Evolutionary conservation across 1,284 basidiomycete species (phyloP).

Genomic region (Boletus albobrunnescens): DNA sequence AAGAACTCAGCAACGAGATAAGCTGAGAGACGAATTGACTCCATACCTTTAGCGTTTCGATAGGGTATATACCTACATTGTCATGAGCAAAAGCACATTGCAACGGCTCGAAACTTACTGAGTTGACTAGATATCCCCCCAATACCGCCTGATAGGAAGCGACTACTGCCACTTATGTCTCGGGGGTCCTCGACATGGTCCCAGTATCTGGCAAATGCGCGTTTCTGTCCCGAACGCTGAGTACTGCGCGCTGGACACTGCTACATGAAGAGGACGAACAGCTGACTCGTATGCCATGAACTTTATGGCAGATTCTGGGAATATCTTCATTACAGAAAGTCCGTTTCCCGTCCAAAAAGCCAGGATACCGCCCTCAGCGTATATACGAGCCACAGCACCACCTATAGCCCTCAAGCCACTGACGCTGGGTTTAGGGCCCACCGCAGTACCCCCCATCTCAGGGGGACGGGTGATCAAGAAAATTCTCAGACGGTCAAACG

Average conservation of each 20-base stretch:
- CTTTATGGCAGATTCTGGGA: constrained; percentile 97
- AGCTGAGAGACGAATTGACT: constrained; percentile 1
- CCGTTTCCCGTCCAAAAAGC: constrained; percentile 95
- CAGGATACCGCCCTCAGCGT: constrained; percentile 80
- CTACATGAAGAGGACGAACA: constrained; percentile 44
- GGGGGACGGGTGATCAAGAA: constrained; percentile 89
- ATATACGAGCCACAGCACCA: constrained; percentile 75
- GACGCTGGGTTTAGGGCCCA: constrained; percentile 45
- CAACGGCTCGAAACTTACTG: constrained; percentile 44
- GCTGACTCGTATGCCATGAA: constrained; percentile 95
- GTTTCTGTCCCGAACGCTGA: constrained; percentile 59
- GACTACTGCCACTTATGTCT: constrained; percentile 86
- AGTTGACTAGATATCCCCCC: constrained; percentile 95
- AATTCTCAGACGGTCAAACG: constrained; percentile 95
- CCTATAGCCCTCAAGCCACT: constrained; percentile 67
- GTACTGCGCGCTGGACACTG: constrained; percentile 11
- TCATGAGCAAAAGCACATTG: constrained; percentile 11
- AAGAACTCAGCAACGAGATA: constrained; percentile 7
- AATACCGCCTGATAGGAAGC: constrained; percentile 93
- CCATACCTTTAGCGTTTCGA: constrained; percentile 79
- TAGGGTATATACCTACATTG: constrained; percentile 77
- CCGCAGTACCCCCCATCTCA: constrained; percentile 55
- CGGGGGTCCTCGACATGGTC: constrained; percentile 87
- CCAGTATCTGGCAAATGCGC: constrained; percentile 87
- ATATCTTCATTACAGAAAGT: constrained; percentile 85